Conservation (phyloP, 2,329 filamentous ascomycete species). For the Thielaviopsis populi region DNA sequence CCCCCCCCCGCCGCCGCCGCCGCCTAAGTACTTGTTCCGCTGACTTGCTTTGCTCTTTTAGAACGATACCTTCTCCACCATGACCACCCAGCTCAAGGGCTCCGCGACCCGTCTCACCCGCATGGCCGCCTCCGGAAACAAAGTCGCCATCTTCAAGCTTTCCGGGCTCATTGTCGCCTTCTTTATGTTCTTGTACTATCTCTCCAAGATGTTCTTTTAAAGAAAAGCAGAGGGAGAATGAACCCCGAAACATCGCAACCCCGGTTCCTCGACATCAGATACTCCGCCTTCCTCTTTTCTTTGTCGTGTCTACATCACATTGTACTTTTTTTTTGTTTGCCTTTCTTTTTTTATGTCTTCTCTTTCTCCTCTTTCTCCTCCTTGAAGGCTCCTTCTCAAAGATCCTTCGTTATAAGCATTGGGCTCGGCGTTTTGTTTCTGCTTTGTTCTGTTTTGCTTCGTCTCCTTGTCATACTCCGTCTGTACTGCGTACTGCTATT, state of each 20-base stretch:
- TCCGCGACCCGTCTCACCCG: conserved; percentile 68
- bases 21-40: background rate
- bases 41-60: conserved; percentile 26
- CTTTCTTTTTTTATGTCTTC: background rate
- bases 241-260: conserved; percentile 16
- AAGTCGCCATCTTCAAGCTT: conserved; percentile 78
- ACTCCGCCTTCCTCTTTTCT: background rate
- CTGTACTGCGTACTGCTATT: background rate
- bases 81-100: conserved; percentile 68
- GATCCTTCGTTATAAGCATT: conserved; percentile 5
- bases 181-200: conserved; percentile 63
- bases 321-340: conserved; percentile 4
- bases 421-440: conserved; percentile 5
- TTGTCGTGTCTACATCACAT: background rate
- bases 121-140: conserved; percentile 86
- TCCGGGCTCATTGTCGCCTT: conserved; percentile 63
- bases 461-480: background rate
- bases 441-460: background rate
- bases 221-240: background rate
- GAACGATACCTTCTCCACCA: conserved; percentile 82
- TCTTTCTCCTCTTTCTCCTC: background rate
- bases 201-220: conserved; percentile 47
- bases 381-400: background rate
- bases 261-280: background rate
- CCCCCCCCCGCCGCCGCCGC: background rate